Percentiles rank a stretch among this genome's conserved stretches.
phyloP scores from a whole-genome alignment of 345 rosid species.

The Syzygium oleosum region DNA sequence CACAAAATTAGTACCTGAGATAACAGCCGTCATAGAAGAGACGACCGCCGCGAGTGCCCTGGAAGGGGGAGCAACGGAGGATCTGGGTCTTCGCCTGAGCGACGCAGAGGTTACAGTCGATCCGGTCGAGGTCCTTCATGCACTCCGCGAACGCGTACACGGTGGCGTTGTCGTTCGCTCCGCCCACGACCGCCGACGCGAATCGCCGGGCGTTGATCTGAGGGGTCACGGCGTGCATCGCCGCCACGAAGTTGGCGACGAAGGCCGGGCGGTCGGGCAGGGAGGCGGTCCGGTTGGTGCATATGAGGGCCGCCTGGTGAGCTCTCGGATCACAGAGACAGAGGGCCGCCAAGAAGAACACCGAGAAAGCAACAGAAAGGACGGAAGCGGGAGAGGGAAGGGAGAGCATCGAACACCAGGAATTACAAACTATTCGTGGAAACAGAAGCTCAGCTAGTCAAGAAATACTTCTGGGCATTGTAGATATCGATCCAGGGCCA shows the following conservation, averaged over 20 bases:
- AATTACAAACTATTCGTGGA: background rate
- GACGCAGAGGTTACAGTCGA: slow-evolving; percentile 68
- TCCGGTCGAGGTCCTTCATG: slow-evolving; percentile 55
- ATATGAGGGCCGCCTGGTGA: slow-evolving; percentile 34
- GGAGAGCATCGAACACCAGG: background rate
- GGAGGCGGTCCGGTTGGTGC: slow-evolving; percentile 55
- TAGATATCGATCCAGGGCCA: background rate
- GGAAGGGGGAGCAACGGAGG: slow-evolving; percentile 63
- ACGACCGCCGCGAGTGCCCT: slow-evolving; percentile 71
- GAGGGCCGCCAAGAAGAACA: slow-evolving; percentile 12
- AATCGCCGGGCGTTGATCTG: slow-evolving; percentile 23
- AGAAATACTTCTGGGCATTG: background rate
- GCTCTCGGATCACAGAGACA: slow-evolving; percentile 71
- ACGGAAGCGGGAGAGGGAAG: background rate
- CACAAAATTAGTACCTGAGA: background rate
- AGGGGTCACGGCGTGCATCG: slow-evolving; percentile 38
- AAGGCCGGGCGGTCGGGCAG: slow-evolving; percentile 27
- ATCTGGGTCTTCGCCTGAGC: slow-evolving; percentile 75
- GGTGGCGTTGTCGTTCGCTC: slow-evolving; percentile 11
- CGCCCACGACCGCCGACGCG: slow-evolving; percentile 30
- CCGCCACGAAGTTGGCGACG: slow-evolving; percentile 38
- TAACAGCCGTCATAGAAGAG: slow-evolving; percentile 50
- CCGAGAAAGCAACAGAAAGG: background rate
- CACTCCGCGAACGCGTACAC: slow-evolving; percentile 84
- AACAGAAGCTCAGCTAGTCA: background rate